These are phyloP conservation scores for Triticum turgidum DNA, from an alignment of 176 grass and related monocot genomes.

Conservation along the genomic window DNA sequence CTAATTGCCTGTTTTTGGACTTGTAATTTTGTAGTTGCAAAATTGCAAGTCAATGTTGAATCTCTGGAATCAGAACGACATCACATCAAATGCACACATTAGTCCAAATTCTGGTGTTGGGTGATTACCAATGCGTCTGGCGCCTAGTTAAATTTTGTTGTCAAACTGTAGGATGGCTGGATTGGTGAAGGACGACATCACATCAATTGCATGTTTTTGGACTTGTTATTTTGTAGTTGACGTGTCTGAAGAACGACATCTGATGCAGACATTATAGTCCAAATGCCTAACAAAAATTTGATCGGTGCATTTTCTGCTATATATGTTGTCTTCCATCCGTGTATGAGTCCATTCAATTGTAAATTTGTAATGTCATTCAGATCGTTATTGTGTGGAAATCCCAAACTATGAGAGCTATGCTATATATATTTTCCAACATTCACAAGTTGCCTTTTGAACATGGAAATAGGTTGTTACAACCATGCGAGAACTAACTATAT, in stretches of 20 bases:
- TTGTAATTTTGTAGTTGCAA: neutral
- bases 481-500: too few relatives aligned
- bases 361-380: neutral
- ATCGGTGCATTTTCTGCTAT: neutral
- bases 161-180: neutral
- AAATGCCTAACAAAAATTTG: neutral
- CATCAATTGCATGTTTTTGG: too few relatives aligned
- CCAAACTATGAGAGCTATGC: neutral
- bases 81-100: neutral
- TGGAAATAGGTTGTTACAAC: too few relatives aligned
- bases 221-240: too few relatives aligned
- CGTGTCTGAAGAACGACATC: neutral
- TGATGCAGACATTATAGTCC: neutral
- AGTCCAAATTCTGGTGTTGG: neutral
- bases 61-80: neutral
- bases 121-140: neutral
- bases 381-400: neutral
- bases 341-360: neutral
- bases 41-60: neutral
- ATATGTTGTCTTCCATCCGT: neutral
- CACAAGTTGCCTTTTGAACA: neutral
- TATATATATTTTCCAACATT: too few relatives aligned
- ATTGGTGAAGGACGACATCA: too few relatives aligned
- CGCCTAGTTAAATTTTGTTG: neutral
- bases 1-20: neutral